Base-by-base conservation (phyloP, 2,329 filamentous ascomycete species). In the Trichophyton simii region DNA sequence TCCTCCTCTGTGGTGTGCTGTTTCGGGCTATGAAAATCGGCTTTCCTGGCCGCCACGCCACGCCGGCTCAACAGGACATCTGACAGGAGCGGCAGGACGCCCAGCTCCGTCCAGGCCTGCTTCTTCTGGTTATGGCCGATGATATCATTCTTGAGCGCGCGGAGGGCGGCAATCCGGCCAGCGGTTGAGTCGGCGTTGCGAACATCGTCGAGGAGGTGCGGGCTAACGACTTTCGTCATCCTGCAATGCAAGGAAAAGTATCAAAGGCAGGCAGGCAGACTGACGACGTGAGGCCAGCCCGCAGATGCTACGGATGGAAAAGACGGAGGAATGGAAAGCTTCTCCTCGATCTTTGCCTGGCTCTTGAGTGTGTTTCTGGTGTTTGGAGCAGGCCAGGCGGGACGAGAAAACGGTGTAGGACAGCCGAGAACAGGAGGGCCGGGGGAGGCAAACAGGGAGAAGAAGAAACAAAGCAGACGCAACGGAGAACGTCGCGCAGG, bases 81-180 rank as follows among this genome's bases (percentile, higher is more conserved):
- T 75, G 67, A 73, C 44, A 87, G 73, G 59, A 83, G 72, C 41
- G 78, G 77, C 31, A 83, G 78, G 57, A 88, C 76, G 38, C 91
- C 91, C 60, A 83, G 77, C 62, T 79, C 79, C 46, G 96, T 80
- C 79, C 87, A 91, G 61, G 83, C 75, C 74, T 92, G 87, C 75
- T 99, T 99, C 72, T 87, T 86, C 72, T 92, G 86, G 38, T 87
- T 82, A 73, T 97, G 90, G 25, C 94, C 94, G 63, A 96, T 85
- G 57, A 95, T 82, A 65, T 94, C 88, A 73, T 96, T 94, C 78
- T 96, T 97, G 34, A 99, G 77, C 48, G 80, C 79, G 66, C 86
- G 84, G 52, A 96, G 79, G 58, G 85, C 82, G 28, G 79, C 76
- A 46, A 82, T 69, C 64, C 74, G 75, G 55, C 70, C 69, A 46